A percentile compares a stretch with the other conserved stretches of the same genome.
Conservation (phyloP, 371 early-diverging fungal genomes). For the Saksenaea oblongispora region DNA sequence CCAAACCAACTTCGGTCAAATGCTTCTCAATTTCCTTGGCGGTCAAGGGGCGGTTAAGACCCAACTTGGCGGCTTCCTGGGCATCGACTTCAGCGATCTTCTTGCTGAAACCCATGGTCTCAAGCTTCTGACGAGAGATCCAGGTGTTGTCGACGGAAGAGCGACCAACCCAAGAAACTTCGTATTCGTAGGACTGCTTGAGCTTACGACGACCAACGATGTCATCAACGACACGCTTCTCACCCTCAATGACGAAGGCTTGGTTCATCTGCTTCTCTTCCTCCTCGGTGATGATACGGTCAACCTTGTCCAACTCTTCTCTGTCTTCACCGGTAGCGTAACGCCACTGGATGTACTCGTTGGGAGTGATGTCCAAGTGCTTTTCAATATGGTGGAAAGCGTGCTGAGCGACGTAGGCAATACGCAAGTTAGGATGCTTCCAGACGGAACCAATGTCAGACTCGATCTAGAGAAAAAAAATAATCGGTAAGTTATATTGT, state of each 20-base stretch:
- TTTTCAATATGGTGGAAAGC: constrained; percentile 78
- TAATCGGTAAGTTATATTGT: background rate
- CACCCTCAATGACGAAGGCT: constrained; percentile 60
- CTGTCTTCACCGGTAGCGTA: constrained; percentile 70
- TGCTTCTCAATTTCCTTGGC: constrained; percentile 71
- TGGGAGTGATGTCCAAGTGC: constrained; percentile 68
- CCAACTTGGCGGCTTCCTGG: constrained; percentile 65
- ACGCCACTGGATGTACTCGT: constrained; percentile 74
- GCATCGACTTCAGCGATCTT: constrained; percentile 67
- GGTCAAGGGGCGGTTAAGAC: constrained; percentile 64
- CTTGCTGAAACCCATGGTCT: constrained; percentile 69
- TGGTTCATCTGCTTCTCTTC: constrained; percentile 69
- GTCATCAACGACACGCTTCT: constrained; percentile 63
- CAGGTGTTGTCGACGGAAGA: constrained; percentile 67
- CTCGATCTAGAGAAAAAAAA: constrained; percentile 19
- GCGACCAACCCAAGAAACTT: constrained; percentile 62
- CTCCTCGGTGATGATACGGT: constrained; percentile 60
- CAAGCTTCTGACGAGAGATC: constrained; percentile 72
- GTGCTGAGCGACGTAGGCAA: constrained; percentile 82
- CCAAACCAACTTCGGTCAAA: constrained; percentile 67
- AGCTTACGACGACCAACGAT: constrained; percentile 68
- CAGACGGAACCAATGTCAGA: constrained; percentile 42
- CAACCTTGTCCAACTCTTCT: constrained; percentile 66
- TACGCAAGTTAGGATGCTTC: constrained; percentile 66
- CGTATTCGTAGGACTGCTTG: constrained; percentile 70